Percentiles rank a stretch among this genome's conserved stretches.
These are phyloP conservation scores for Clitopilus passeckerianus DNA, from an alignment of 768 basidiomycete species.

Conservation along the genomic window DNA sequence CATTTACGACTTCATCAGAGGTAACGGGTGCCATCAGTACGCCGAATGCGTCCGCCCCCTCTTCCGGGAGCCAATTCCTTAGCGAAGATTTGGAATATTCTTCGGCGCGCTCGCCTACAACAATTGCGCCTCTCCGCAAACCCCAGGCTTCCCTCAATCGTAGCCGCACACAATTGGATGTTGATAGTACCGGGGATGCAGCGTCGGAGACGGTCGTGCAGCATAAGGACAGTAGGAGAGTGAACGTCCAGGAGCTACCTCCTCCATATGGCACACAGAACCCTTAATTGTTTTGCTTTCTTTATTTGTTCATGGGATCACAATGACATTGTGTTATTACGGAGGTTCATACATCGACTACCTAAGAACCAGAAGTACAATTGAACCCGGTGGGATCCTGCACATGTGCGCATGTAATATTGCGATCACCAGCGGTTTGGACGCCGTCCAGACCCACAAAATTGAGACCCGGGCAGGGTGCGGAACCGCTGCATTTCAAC, in stretches of 20 bases:
- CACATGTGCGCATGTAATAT: constrained; percentile 17
- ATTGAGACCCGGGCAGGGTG: constrained; percentile 19
- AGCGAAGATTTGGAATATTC: not conserved
- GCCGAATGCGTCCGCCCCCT: not conserved
- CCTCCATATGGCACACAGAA: constrained; percentile 23
- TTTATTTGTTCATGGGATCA: too few relatives aligned
- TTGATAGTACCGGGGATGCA: not conserved
- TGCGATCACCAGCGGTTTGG: constrained; percentile 7
- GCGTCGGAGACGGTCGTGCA: constrained; percentile 25
- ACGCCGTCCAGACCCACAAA: constrained; percentile 17
- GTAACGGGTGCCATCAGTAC: not conserved
- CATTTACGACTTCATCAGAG: not conserved
- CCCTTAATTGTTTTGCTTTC: too few relatives aligned
- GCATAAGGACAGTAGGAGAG: constrained; percentile 27
- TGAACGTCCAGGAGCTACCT: constrained; percentile 26
- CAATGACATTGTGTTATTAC: too few relatives aligned
- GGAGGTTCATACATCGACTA: not conserved
- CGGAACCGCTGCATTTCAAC: constrained; percentile 26
- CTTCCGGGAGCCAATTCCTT: not conserved
- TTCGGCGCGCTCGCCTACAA: not conserved
- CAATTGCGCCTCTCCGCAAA: not conserved
- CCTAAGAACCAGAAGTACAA: constrained; percentile 11
- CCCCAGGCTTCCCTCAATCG: not conserved
- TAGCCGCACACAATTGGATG: constrained; percentile 5
- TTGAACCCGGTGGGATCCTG: constrained; percentile 18